These are phyloP conservation scores for Wilcoxina mikolae DNA, from an alignment of 495 filamentous ascomycete species.

Conservation along the genomic window DNA sequence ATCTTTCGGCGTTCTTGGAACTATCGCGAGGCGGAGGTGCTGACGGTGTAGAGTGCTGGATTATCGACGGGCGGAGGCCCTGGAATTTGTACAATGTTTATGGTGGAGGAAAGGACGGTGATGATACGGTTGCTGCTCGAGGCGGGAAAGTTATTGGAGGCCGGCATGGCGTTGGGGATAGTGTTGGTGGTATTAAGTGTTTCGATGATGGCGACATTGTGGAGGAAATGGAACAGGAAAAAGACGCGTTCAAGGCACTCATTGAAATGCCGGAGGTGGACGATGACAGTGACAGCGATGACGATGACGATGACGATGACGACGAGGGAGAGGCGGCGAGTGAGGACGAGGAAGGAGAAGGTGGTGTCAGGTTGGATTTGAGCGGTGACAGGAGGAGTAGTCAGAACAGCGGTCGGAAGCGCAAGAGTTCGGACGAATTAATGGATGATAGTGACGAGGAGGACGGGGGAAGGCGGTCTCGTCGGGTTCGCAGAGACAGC, in stretches of 20 bases:
- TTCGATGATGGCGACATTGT: conserved; percentile 96
- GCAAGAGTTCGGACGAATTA: conserved; percentile 49
- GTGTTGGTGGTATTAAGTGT: conserved; percentile 27
- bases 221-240: conserved; percentile 60
- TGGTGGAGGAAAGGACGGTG: conserved; percentile 44
- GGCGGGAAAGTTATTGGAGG: conserved; percentile 42
- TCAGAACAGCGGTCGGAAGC: conserved; percentile 19
- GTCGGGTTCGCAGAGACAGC: conserved; percentile 45
- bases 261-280: conserved; percentile 81
- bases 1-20: conserved; percentile 59
- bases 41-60: conserved; percentile 79
- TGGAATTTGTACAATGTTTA: conserved; percentile 96
- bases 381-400: conserved; percentile 43
- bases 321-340: conserved; percentile 29
- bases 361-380: conserved; percentile 33
- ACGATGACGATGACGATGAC: conserved; percentile 33
- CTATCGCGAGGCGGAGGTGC: conserved; percentile 41
- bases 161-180: conserved; percentile 32
- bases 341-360: conserved; percentile 30
- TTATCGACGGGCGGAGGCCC: conserved; percentile 76
- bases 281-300: conserved; percentile 47
- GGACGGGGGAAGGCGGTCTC: conserved; percentile 44
- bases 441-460: conserved; percentile 40
- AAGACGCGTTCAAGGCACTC: conserved; percentile 66
- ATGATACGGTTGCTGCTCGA: conserved; percentile 37